These are phyloP conservation scores for Aspergillus calidoustus DNA, from an alignment of 2,329 filamentous ascomycete species.

Conservation along the genomic window DNA sequence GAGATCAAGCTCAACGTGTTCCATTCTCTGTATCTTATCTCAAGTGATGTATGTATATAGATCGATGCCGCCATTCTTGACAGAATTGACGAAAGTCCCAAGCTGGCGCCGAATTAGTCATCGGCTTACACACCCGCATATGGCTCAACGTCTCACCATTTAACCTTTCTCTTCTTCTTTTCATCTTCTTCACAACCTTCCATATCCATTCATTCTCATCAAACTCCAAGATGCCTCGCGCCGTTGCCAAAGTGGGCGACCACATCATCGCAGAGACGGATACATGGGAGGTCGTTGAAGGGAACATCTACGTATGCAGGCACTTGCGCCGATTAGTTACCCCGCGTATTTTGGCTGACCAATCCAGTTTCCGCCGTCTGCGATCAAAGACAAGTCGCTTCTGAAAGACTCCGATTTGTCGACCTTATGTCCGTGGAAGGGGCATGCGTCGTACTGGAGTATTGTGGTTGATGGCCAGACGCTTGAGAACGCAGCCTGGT, in stretches of 20 bases:
- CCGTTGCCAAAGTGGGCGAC: conserved; percentile 56
- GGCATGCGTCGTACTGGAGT: conserved; percentile 61
- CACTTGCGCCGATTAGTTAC: background rate
- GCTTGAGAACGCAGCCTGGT: conserved; percentile 62
- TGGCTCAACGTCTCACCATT: background rate
- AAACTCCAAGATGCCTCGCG: conserved; percentile 37
- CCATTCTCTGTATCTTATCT: too few species aligned
- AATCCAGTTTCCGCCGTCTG: conserved; percentile 50
- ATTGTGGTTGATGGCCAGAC: conserved; percentile 54
- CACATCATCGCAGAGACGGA: conserved; percentile 56
- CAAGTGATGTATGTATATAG: too few species aligned
- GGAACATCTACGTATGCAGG: conserved; percentile 53
- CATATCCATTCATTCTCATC: background rate
- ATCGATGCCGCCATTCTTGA: too few species aligned
- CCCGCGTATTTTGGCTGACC: background rate
- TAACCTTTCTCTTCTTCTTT: background rate
- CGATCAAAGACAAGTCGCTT: conserved; percentile 49
- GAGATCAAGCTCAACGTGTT: too few species aligned
- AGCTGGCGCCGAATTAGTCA: too few species aligned
- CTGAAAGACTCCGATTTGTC: conserved; percentile 53
- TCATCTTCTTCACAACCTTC: background rate
- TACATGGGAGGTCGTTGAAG: conserved; percentile 60
- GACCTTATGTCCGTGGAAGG: conserved; percentile 63
- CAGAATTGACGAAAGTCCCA: too few species aligned
- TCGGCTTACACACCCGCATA: too few species aligned